phyloP scores from a whole-genome alignment of 495 filamentous ascomycete genomes.

The Neurospora sp. region DNA sequence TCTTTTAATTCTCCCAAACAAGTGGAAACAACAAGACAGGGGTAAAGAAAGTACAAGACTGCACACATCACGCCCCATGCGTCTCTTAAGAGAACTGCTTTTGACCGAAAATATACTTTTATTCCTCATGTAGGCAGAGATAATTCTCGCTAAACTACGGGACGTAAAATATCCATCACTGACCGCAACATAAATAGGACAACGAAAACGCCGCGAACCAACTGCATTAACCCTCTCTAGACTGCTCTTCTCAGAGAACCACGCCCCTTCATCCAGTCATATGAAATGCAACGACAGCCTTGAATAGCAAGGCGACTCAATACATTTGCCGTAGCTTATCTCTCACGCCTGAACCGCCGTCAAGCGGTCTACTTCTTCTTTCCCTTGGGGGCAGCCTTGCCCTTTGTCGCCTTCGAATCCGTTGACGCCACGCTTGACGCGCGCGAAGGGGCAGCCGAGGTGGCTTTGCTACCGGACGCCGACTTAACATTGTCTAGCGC shows the following conservation, averaged over 20 bases:
- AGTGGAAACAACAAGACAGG: not conserved
- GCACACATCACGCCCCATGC: not conserved
- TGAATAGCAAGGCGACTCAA: not conserved
- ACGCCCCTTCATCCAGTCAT: not conserved
- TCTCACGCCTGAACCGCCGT: not conserved
- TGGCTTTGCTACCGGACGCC: constrained; percentile 40
- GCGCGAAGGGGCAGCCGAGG: constrained; percentile 42
- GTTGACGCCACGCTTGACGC: constrained; percentile 44
- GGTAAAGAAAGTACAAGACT: not conserved
- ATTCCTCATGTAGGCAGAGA: not conserved
- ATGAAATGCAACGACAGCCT: not conserved
- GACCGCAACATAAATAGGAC: not conserved
- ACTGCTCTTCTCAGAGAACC: not conserved
- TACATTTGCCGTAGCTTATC: not conserved
- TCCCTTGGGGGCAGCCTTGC: constrained; percentile 34
- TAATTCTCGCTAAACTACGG: not conserved
- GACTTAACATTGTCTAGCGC: constrained; percentile 53
- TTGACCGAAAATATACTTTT: not conserved
- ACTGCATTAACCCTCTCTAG: not conserved
- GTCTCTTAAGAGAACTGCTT: not conserved
- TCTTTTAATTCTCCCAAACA: not conserved
- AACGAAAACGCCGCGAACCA: not conserved
- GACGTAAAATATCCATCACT: not conserved
- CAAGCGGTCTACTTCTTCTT: constrained; percentile 41
- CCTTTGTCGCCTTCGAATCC: constrained; percentile 33